Base-by-base conservation (phyloP, 805 yeast species). In the Nakazawaea populi region DNA sequence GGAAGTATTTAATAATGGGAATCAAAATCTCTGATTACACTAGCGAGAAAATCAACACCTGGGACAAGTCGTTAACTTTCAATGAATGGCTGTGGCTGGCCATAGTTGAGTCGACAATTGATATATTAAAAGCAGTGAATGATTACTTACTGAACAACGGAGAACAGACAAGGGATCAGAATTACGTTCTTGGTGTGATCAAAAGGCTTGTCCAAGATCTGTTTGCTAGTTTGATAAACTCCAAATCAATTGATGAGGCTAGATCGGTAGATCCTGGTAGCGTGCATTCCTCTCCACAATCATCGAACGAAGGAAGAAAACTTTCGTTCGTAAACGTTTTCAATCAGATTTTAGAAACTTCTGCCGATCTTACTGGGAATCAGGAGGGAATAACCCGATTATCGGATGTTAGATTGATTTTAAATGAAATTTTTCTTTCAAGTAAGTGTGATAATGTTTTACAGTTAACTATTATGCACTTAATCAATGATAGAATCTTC, bases 391-490 rank as follows among this genome's bases (percentile, higher is more conserved):
- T 74, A 30, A 76, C 86, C 5, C 79, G 81, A 6, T 60, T 85
- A 4, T 77, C 82, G 0, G 84, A 85, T 55, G 75, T 87, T 12
- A 70, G 83, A 40, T 73, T 74, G 1, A 75, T 87, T 14, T 64
- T 89, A 27, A 73, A 73, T 29, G 89, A 87, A 54, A 76, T 87
- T 1, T 82, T 82, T 51, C 63, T 79, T 3, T 80, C 90, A 0
- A 85, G 82, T 57, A 69, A 79, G 10, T 79, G 85, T 56, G 95
- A 89, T 55, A 76, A 74, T 52, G 75, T 75, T 38, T 75, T 85
- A 52, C 68, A 82, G 18, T 62, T 66, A 12, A 68, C 80, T 6
- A 73, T 84, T 8, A 68, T 83, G 41, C 69, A 69, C 35, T 70
- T 88, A 48, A 62, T 87, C 5, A 82, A 85, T 55, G 73, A 69